Base-by-base conservation (phyloP, 768 basidiomycete genomes). In the Phaffia australis region DNA sequence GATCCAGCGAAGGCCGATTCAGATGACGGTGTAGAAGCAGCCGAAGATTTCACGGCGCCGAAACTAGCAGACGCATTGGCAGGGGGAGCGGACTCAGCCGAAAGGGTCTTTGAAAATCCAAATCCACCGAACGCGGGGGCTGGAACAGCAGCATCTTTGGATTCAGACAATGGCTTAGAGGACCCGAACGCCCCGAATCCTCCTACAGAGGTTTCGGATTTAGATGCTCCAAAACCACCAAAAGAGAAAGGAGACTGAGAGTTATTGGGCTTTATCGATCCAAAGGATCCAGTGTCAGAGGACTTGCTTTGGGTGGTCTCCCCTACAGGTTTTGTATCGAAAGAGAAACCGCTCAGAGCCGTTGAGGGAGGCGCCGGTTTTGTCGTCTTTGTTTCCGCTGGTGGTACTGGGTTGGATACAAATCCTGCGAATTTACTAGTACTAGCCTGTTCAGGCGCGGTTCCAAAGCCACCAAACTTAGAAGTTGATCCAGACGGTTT, bases 1-100 rank as follows among this genome's bases (percentile, higher is more conserved):
- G 50, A 42, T 15, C 62, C 62, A 59, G 2, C 58, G 35, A 48
- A 51, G 35, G 60, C 60, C 23, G 60, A 29, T 6, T 61, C 35
- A 14, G 48, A 61, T 2, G 23, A n/a, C 1, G 48, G 1, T 5
- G 60, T 48, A 27, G 60, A 30, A 51, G 60, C 29, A 61, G 60
- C 49, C 23, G 48, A 32, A 32, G 62, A 35, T 52, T 54, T 54
- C 52, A 35, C 30, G n/a, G 51, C 62, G 32, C 46, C 19, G 25
- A 60, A 60, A 5, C n/a, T 15, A 9, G 52, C 52, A 54, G 16
- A 54, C 52, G 52, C 52, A 54, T 9, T 23, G 29, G 52, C 23
- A 54, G 52, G 5, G 15, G 29, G 52, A 54, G 52, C 16, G 29
- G 52, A 29, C 29, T 9, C n/a, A 54, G 4, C 16, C 29, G 52